Evolutionary conservation across 768 basidiomycete genomes (phyloP).

Genomic region (Russula dissimulans): DNA sequence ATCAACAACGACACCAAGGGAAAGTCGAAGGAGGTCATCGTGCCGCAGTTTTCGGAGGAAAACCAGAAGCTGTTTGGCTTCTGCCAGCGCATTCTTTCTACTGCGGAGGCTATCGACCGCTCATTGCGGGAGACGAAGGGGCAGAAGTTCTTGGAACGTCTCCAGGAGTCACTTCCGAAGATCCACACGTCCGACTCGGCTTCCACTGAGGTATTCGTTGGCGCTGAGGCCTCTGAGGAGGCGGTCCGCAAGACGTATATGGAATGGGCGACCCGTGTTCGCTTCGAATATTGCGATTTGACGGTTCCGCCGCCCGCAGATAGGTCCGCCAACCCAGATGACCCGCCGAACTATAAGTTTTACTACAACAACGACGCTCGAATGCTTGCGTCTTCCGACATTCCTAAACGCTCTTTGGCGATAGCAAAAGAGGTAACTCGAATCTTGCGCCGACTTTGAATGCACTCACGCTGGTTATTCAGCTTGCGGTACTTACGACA

Average conservation of each 20-base stretch:
- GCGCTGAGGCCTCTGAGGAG: constrained; percentile 53
- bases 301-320: constrained; percentile 33
- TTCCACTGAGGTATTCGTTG: constrained; percentile 33
- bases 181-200: constrained; percentile 43
- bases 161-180: constrained; percentile 69
- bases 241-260: constrained; percentile 60
- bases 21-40: constrained; percentile 49
- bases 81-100: constrained; percentile 77
- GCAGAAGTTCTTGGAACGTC: constrained; percentile 69
- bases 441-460: not conserved
- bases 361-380: constrained; percentile 76
- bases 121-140: constrained; percentile 87
- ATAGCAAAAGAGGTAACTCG: constrained; percentile 81
- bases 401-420: constrained; percentile 85
- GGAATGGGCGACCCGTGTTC: constrained; percentile 71
- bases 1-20: constrained; percentile 62
- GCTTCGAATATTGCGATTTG: constrained; percentile 92
- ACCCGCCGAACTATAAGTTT: constrained; percentile 69
- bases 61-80: constrained; percentile 71
- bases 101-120: constrained; percentile 78
- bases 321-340: constrained; percentile 36
- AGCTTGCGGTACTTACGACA: constrained; percentile 90
- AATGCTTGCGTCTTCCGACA: constrained; percentile 75
- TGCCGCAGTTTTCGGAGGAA: constrained; percentile 49
- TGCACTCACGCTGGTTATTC: constrained; percentile 1